These are phyloP conservation scores for Citrus mangshanensis DNA, from an alignment of 345 rosid genomes.

Conservation along the genomic window DNA sequence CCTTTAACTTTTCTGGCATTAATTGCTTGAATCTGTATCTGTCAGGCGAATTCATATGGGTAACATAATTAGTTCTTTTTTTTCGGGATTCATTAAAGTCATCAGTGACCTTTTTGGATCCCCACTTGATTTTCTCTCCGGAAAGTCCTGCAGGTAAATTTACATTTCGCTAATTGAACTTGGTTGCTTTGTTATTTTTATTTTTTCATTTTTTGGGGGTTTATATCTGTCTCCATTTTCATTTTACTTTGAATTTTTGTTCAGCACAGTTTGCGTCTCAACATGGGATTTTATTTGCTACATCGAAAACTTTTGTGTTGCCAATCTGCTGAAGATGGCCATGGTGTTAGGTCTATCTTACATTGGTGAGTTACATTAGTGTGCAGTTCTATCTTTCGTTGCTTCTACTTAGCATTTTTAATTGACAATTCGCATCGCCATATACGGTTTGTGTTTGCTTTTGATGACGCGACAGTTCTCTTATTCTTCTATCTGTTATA, in stretches of 20 bases:
- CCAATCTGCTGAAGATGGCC: constrained; percentile 45
- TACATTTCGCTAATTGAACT: background rate
- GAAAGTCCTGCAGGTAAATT: constrained; percentile 57
- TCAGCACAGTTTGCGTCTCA: constrained; percentile 43
- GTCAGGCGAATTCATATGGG: constrained; percentile 24
- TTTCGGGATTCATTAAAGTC: constrained; percentile 33
- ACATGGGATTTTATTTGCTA: constrained; percentile 56
- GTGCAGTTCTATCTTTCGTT: too few relatives aligned
- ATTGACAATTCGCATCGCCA: too few relatives aligned
- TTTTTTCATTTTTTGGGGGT: background rate
- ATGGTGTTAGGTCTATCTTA: constrained; percentile 29
- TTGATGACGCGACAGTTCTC: constrained; percentile 22
- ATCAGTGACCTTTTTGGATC: constrained; percentile 41
- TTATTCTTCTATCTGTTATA: constrained; percentile 46
- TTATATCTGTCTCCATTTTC: background rate
- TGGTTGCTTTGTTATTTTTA: background rate
- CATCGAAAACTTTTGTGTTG: constrained; percentile 52
- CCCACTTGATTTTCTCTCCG: constrained; percentile 49
- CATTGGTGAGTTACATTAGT: constrained; percentile 17
- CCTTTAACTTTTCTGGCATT: background rate
- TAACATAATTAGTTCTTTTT: constrained; percentile 34
- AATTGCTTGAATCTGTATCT: background rate
- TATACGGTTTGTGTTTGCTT: too few relatives aligned
- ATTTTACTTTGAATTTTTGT: background rate
- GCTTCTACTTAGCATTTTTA: too few relatives aligned